Percentiles rank a stretch among this genome's conserved stretches.
Evolutionary conservation across 1,284 basidiomycete genomes (phyloP).

Genomic region (Papiliotrema nemorosa): DNA sequence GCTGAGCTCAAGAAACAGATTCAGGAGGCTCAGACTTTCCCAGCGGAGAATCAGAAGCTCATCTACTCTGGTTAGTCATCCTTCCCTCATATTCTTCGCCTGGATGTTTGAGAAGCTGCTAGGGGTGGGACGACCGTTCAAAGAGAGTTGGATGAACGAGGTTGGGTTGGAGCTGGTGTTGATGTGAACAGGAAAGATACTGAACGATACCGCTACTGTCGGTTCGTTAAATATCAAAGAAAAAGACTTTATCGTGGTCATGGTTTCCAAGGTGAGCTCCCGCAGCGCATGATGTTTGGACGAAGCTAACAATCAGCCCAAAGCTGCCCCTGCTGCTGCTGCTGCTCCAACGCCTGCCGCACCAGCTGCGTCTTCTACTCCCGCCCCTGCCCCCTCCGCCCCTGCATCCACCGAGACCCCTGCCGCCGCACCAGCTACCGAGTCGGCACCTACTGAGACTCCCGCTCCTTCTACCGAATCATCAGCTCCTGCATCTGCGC

Average conservation of each 20-base stretch:
- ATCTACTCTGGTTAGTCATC: conserved; percentile 76
- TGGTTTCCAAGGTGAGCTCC: conserved; percentile 84
- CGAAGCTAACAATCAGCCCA: conserved; percentile 27
- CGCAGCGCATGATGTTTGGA: background rate
- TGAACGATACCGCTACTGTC: conserved; percentile 83
- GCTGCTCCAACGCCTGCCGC: conserved; percentile 49
- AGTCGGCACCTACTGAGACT: conserved; percentile 31
- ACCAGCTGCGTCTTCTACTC: conserved; percentile 32
- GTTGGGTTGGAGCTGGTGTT: too few relatives aligned
- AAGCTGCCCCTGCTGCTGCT: conserved; percentile 44
- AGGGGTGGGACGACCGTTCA: too few relatives aligned
- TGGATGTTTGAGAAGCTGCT: too few relatives aligned
- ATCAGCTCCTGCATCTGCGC: background rate
- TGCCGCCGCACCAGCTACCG: conserved; percentile 38
- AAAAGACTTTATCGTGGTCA: conserved; percentile 97
- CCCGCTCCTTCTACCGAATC: conserved; percentile 38
- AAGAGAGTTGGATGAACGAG: too few relatives aligned
- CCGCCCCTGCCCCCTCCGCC: conserved; percentile 41
- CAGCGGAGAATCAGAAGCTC: conserved; percentile 83
- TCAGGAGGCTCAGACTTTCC: conserved; percentile 59
- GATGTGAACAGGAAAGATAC: conserved; percentile 86
- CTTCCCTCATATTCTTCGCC: too few relatives aligned
- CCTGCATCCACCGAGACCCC: conserved; percentile 46
- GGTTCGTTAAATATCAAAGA: conserved; percentile 91
- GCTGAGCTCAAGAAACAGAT: conserved; percentile 83